Percentiles rank a stretch among this genome's conserved stretches.
phyloP scores from a whole-genome alignment of 192 early-diverging fungal genomes.

The Podila epicladia region DNA sequence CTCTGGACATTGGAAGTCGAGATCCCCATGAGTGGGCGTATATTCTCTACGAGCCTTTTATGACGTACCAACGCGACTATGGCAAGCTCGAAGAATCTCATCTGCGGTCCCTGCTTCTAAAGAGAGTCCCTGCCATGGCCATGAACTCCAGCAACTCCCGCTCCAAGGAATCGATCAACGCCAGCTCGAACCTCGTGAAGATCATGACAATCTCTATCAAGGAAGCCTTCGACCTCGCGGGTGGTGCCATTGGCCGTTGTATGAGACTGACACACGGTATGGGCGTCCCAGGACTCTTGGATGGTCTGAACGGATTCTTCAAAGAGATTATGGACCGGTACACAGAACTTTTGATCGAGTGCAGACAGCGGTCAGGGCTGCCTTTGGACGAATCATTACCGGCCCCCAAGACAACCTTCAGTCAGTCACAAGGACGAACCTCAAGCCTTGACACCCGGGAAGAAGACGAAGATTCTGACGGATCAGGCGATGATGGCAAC shows the following conservation, averaged over 20 bases:
- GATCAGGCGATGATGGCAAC: conserved; percentile 56
- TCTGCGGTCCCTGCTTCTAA: conserved; percentile 50
- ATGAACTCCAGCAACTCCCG: conserved; percentile 13
- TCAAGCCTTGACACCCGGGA: conserved; percentile 12
- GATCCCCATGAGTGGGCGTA: conserved; percentile 66
- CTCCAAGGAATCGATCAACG: conserved; percentile 44
- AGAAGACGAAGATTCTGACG: conserved; percentile 50
- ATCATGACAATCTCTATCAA: conserved; percentile 44
- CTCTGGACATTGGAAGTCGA: conserved; percentile 15
- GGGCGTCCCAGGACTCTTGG: conserved; percentile 61
- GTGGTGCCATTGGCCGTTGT: conserved; percentile 61
- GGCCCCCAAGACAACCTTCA: conserved; percentile 3
- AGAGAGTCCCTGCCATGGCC: conserved; percentile 22
- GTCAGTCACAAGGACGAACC: neutral
- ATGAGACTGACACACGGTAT: conserved; percentile 71
- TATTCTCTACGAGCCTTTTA: conserved; percentile 72
- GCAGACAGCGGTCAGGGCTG: conserved; percentile 53
- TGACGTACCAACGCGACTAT: conserved; percentile 69
- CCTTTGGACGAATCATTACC: conserved; percentile 21
- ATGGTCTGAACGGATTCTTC: conserved; percentile 63
- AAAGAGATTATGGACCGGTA: conserved; percentile 55
- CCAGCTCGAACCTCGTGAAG: conserved; percentile 60
- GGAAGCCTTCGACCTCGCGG: conserved; percentile 49
- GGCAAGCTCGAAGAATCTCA: conserved; percentile 62
- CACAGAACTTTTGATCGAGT: conserved; percentile 45